These are phyloP conservation scores for Nidula microcarpa DNA, from an alignment of 768 basidiomycete genomes.

Conservation along the genomic window DNA sequence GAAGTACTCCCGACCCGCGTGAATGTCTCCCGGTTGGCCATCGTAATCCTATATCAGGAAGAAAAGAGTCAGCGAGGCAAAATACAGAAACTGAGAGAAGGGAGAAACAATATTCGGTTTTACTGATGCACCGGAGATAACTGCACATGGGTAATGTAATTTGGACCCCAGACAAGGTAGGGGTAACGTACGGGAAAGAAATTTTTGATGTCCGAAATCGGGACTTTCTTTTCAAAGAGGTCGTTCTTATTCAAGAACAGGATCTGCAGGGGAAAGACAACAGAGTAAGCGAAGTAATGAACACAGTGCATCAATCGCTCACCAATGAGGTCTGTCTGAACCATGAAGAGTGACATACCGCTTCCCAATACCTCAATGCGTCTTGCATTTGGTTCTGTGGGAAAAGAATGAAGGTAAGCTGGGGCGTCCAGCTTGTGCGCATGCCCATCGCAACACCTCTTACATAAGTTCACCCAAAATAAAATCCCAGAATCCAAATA, in stretches of 20 bases:
- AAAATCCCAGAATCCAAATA: too few relatives aligned
- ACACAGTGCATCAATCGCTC: constrained; percentile 16
- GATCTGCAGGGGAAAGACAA: constrained; percentile 46
- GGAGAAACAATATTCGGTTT: background rate
- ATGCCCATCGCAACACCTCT: background rate
- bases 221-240: constrained; percentile 83
- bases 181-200: constrained; percentile 72
- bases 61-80: too few relatives aligned
- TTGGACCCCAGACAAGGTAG: too few relatives aligned
- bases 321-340: constrained; percentile 93
- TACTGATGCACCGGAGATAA: too few relatives aligned
- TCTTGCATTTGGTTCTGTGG: constrained; percentile 96
- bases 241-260: constrained; percentile 96
- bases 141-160: background rate
- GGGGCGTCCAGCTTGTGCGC: background rate
- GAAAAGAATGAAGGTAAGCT: background rate
- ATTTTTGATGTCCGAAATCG: constrained; percentile 77
- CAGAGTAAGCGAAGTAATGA: too few relatives aligned
- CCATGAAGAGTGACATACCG: constrained; percentile 97
- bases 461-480: background rate
- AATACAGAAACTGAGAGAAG: background rate
- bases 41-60: constrained; percentile 65
- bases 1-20: constrained; percentile 87
- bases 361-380: constrained; percentile 98
- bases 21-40: constrained; percentile 68